These are phyloP conservation scores for Stephania japonica DNA, from an alignment of 164 flowering plant species.

Conservation along the genomic window DNA sequence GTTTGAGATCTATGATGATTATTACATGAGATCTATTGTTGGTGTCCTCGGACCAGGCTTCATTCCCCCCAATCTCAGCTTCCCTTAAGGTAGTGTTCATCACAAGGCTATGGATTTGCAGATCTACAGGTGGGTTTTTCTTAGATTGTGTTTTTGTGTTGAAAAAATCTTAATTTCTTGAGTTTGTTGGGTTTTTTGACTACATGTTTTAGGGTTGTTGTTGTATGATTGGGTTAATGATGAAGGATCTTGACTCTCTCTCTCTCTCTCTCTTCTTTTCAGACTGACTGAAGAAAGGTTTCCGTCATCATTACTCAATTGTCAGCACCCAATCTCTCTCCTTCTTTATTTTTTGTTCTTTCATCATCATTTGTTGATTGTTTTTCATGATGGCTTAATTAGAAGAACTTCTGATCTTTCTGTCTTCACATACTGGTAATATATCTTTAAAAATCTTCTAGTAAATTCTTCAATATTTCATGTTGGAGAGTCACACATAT, in stretches of 20 bases:
- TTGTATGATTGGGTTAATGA: conserved; percentile 58
- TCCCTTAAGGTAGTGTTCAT: not conserved
- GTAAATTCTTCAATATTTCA: not conserved
- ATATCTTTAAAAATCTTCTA: not conserved
- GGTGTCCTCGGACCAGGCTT: conserved; percentile 77
- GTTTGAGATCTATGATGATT: not conserved
- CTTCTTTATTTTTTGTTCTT: not conserved
- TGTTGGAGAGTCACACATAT: not conserved
- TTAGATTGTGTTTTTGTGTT: not conserved
- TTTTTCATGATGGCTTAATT: conserved; percentile 2
- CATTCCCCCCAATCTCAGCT: conserved; percentile 58
- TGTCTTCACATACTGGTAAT: not conserved
- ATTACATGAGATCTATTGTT: conserved; percentile 4
- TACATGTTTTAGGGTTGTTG: conserved; percentile 7
- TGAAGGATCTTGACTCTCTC: conserved; percentile 35
- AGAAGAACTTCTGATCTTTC: not conserved
- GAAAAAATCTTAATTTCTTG: not conserved
- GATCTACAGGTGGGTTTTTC: conserved; percentile 16
- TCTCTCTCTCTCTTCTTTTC: conserved; percentile 7
- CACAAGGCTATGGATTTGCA: not conserved
- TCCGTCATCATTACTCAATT: conserved; percentile 35
- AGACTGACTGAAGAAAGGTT: conserved; percentile 23
- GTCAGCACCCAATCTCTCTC: not conserved
- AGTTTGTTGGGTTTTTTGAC: not conserved
- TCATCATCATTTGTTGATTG: not conserved